Evolutionary conservation across 1,284 basidiomycete genomes (phyloP), one percentile per base, ranked within the genome.

Genomic region (Fomitopsis pinicola): DNA sequence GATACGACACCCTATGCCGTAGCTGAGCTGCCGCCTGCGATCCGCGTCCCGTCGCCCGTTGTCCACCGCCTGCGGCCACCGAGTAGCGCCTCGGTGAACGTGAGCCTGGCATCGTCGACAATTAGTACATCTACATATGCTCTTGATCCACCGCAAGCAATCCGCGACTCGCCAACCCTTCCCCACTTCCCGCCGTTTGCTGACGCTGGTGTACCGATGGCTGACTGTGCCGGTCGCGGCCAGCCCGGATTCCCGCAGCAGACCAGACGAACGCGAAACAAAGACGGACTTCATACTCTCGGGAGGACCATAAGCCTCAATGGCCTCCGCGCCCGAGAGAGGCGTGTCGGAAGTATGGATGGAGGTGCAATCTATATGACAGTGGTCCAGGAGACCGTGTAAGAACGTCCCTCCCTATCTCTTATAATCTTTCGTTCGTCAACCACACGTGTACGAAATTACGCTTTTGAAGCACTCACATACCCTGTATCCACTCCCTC

Each of bases 301-400:
- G 45, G 62, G 26, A 61, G 67, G 22, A 65, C 59, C 44, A 44
- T 68, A 48, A 67, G 66, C 35, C 55, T 66, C 14, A 62, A 59
- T 50, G 46, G 48, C 48, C 38, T 59, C 46, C 38, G 63, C 36
- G 62, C 60, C 50, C 63, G 62, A 19, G 61, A 53, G 55, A 56
- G 62, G 35, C 59, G 65, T 33, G 59, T 62, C 55, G 59, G 72
- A 50, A 62, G 59, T 48, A 59, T 59, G 28, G 55, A 68, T 19
- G 62, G 65, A 42, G 72, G 73, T 38, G 72, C 64, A 33, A 71
- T 79, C 50, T 76, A 75, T 64, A 76, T 78, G 77, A 77, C 76
- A 4, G 75, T 79, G 52, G 73, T 76, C 58, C 73, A 74, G 61
- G 76, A 79, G 67, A 76, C 73, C 1, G 64, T 66, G 26, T 69